These are phyloP conservation scores for Xylaria bambusicola DNA, from an alignment of 495 filamentous ascomycete genomes.

Conservation along the genomic window DNA sequence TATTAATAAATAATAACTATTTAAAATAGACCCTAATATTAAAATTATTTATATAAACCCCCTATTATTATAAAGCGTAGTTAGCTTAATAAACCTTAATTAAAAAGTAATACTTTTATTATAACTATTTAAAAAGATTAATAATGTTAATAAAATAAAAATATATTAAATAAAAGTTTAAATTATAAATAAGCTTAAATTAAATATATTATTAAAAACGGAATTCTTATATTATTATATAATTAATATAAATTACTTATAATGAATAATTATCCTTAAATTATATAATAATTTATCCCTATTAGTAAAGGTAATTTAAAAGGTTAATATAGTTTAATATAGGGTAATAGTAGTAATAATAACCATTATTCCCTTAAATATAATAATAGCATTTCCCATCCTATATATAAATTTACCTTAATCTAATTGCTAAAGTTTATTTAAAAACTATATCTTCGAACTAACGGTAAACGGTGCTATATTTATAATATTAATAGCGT, in stretches of 20 bases:
- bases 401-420: neutral
- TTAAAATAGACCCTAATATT: too few relatives aligned
- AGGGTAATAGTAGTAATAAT: too few relatives aligned
- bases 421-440: neutral
- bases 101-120: neutral
- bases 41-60: neutral
- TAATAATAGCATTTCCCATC: neutral
- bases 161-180: neutral
- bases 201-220: conserved; percentile 1
- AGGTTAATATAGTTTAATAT: neutral
- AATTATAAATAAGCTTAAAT: neutral
- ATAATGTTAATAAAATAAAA: neutral
- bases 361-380: neutral
- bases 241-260: conserved; percentile 7
- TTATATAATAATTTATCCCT: neutral
- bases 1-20: neutral
- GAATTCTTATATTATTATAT: conserved; percentile 13
- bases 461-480: neutral
- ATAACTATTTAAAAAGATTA: neutral
- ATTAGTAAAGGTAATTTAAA: neutral
- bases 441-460: neutral
- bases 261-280: neutral
- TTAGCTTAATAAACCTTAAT: neutral
- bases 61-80: neutral
- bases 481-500: neutral